Evolutionary conservation across 495 filamentous ascomycete species (phyloP), one percentile per base, ranked within the genome.

Genomic region (Penicillium paradoxum): DNA sequence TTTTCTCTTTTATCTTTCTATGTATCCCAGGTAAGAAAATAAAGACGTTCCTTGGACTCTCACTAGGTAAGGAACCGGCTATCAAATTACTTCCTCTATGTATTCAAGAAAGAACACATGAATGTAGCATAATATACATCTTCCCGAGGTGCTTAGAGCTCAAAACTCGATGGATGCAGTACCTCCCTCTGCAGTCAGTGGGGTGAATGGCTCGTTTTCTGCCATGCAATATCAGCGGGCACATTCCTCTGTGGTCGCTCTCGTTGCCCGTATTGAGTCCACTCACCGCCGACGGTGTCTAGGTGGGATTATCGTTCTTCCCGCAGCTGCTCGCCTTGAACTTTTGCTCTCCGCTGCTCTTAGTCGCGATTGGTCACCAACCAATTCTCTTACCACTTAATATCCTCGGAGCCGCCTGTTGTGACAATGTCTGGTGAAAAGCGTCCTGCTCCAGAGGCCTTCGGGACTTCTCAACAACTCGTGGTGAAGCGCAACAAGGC

Each of bases 401-500:
- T 9, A 45, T 15, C 39, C 14, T 33, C 18, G 6, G 33, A 11
- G 40, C 14, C 32, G 32, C 21, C 42, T 52, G 38, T 30, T 39
- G n/a, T 39, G 52, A 77, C 52, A 6, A 97, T 95, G 91, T 88
- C 91, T 18, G 77, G 86, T 58, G 90, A 93, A 73, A 97, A 97
- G 71, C 81, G 95, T 53, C 89, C 90, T 37, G 90, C 90, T 18
- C 82, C 87, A 34, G 83, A 85, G 50, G 84, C 85, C 38, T 90
- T 92, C 59, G 84, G 84, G 54, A 79, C 82, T n/a, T 83, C 83
- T 4, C 70, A 51, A 50, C 89, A 95, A 67, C 74, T 91, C 46
- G 83, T 95, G 29, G 87, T 97, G 55, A 97, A 97, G 71, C 79
- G 92, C 65, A 91, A 91, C 67, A 93, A 81, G 65, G 82, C 83